These are phyloP conservation scores for Crassisporium funariophilum DNA, from an alignment of 768 basidiomycete species.

Conservation along the genomic window DNA sequence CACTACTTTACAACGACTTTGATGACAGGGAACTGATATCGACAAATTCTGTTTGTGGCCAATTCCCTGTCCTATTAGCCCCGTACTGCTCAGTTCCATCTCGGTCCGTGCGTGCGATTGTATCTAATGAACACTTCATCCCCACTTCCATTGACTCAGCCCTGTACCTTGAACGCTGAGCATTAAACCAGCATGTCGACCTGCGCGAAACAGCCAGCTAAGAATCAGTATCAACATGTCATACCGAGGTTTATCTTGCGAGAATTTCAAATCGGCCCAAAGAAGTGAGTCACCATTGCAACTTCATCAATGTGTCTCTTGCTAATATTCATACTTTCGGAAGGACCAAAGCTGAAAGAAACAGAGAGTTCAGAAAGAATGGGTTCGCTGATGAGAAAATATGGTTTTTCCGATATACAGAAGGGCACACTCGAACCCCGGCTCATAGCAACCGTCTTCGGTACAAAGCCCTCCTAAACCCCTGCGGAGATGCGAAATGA, in stretches of 20 bases:
- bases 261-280: conserved; percentile 14
- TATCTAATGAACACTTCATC: neutral
- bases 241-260: conserved; percentile 23
- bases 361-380: conserved; percentile 15
- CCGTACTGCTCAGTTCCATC: neutral
- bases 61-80: too few species aligned
- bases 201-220: neutral
- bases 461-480: conserved; percentile 17
- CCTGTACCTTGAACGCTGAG: too few species aligned
- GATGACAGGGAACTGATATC: too few species aligned
- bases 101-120: neutral
- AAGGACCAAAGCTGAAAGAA: conserved; percentile 9
- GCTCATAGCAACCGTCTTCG: conserved; percentile 18
- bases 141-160: neutral
- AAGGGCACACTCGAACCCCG: conserved; percentile 12
- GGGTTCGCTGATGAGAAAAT: conserved; percentile 17
- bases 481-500: conserved; percentile 22
- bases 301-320: neutral
- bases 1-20: too few species aligned
- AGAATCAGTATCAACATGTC: conserved; percentile 22
- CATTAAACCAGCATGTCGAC: neutral
- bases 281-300: conserved; percentile 8
- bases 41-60: too few species aligned
- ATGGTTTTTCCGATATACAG: conserved; percentile 16
- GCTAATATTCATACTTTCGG: neutral